phyloP scores from a whole-genome alignment of 768 basidiomycete genomes.

The Suillus paluster region DNA sequence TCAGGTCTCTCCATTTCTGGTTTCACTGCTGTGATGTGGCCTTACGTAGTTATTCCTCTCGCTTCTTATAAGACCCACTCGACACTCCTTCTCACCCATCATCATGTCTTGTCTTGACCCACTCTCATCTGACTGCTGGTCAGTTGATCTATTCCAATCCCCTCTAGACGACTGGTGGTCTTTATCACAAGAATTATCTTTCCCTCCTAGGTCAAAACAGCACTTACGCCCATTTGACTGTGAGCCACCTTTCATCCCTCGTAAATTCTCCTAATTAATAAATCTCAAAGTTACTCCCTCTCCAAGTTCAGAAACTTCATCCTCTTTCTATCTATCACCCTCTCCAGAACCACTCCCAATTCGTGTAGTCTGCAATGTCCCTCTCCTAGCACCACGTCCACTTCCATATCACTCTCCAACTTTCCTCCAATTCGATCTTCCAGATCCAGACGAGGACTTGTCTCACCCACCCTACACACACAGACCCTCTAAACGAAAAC shows the following conservation, averaged over 20 bases:
- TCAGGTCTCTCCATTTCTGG: too few species aligned
- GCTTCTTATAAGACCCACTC: slow-evolving; percentile 41
- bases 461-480: slow-evolving; percentile 71
- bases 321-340: slow-evolving; percentile 28
- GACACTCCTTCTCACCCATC: too few species aligned
- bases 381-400: slow-evolving; percentile 69
- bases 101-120: slow-evolving; percentile 17
- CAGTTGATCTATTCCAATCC: too few species aligned
- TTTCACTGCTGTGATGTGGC: too few species aligned
- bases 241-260: slow-evolving; percentile 19
- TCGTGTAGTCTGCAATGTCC: slow-evolving; percentile 66
- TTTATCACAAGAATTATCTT: slow-evolving; percentile 16
- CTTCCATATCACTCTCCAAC: slow-evolving; percentile 73
- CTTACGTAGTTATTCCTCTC: too few species aligned
- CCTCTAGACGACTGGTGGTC: slow-evolving; percentile 24
- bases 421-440: slow-evolving; percentile 69
- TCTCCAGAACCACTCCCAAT: slow-evolving; percentile 34
- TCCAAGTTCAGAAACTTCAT: slow-evolving; percentile 45
- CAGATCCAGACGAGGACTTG: slow-evolving; percentile 71
- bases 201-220: too few species aligned
- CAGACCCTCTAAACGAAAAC: slow-evolving; percentile 60
- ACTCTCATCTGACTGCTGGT: slow-evolving; percentile 6
- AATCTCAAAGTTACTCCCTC: slow-evolving; percentile 53
- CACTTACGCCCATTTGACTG: slow-evolving; percentile 30
- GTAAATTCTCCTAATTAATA: slow-evolving; percentile 9